Evolutionary conservation across 2,329 filamentous ascomycete genomes (phyloP).

Genomic region (Penicillium griseofulvum): DNA sequence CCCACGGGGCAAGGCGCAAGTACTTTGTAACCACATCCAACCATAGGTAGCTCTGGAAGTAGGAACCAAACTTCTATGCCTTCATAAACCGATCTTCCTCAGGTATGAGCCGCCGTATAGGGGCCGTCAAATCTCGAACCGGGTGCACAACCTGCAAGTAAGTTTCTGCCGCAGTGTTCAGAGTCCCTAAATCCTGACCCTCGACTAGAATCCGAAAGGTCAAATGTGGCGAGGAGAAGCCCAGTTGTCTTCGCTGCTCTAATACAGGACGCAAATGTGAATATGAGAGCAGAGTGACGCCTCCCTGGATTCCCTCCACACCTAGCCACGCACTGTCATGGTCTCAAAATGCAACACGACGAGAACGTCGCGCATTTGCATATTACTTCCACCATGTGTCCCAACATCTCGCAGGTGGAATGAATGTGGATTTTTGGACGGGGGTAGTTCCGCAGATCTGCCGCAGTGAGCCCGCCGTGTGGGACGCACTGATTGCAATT

Average conservation of each 20-base stretch:
- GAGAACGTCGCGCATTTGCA: slow-evolving; percentile 26
- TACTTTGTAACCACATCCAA: neutral
- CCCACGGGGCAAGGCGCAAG: neutral
- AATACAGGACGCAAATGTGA: slow-evolving; percentile 21
- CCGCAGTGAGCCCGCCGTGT: slow-evolving; percentile 24
- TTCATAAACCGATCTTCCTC: neutral
- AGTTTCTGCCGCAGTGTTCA: neutral
- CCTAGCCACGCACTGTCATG: neutral
- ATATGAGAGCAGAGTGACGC: slow-evolving; percentile 6
- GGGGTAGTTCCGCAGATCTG: slow-evolving; percentile 20
- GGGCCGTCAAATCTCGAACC: slow-evolving; percentile 11
- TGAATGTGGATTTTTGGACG: slow-evolving; percentile 24
- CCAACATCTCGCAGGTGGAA: slow-evolving; percentile 11
- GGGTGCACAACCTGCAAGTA: slow-evolving; percentile 23
- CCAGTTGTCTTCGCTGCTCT: slow-evolving; percentile 18
- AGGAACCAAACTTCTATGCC: neutral
- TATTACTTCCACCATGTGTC: slow-evolving; percentile 24
- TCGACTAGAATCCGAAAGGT: slow-evolving; percentile 18
- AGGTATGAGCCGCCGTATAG: slow-evolving; percentile 5
- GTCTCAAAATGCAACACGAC: slow-evolving; percentile 7
- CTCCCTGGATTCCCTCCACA: neutral
- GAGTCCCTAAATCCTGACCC: neutral
- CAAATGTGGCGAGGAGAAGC: slow-evolving; percentile 28
- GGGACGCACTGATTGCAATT: slow-evolving; percentile 26
- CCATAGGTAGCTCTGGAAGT: neutral